These are phyloP conservation scores for Clarireedia monteithiana DNA, from an alignment of 2,329 filamentous ascomycete genomes.

Conservation along the genomic window DNA sequence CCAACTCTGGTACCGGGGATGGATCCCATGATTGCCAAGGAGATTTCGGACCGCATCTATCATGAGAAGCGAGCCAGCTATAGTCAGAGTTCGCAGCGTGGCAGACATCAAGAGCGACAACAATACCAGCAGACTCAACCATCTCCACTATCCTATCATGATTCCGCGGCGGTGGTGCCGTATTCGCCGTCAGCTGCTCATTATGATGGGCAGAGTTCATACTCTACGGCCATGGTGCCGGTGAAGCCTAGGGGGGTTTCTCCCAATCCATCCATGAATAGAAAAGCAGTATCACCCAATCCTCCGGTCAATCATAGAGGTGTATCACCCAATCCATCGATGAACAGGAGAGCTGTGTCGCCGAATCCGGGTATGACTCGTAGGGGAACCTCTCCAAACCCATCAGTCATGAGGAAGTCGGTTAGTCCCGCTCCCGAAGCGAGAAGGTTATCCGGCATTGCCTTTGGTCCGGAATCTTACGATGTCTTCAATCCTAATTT, in stretches of 20 bases:
- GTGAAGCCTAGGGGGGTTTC: conserved; percentile 24
- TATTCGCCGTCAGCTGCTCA: conserved; percentile 19
- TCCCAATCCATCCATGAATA: conserved; percentile 15
- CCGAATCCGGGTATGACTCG: conserved; percentile 41
- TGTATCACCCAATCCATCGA: conserved; percentile 21
- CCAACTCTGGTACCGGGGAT: conserved; percentile 53
- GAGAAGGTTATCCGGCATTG: conserved; percentile 51
- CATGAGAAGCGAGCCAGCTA: conserved; percentile 46
- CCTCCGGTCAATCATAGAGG: conserved; percentile 13
- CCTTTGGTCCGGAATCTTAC: conserved; percentile 71
- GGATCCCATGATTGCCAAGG: conserved; percentile 46
- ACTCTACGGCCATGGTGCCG: conserved; percentile 25
- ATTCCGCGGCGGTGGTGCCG: conserved; percentile 14
- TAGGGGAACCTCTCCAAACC: conserved; percentile 38
- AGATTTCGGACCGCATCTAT: conserved; percentile 50
- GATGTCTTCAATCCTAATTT: conserved; percentile 58
- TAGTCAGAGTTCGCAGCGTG: conserved; percentile 35
- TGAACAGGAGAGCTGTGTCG: conserved; percentile 19
- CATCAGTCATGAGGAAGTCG: conserved; percentile 56
- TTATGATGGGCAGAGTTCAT: conserved; percentile 25
- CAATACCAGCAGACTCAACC: conserved; percentile 21
- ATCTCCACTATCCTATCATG: conserved; percentile 22
- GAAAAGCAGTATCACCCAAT: conserved; percentile 23
- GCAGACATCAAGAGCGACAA: conserved; percentile 27
- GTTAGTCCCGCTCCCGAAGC: conserved; percentile 61